Evolutionary conservation across 1,284 basidiomycete species (phyloP).

Genomic region (Ganoderma sp.): DNA sequence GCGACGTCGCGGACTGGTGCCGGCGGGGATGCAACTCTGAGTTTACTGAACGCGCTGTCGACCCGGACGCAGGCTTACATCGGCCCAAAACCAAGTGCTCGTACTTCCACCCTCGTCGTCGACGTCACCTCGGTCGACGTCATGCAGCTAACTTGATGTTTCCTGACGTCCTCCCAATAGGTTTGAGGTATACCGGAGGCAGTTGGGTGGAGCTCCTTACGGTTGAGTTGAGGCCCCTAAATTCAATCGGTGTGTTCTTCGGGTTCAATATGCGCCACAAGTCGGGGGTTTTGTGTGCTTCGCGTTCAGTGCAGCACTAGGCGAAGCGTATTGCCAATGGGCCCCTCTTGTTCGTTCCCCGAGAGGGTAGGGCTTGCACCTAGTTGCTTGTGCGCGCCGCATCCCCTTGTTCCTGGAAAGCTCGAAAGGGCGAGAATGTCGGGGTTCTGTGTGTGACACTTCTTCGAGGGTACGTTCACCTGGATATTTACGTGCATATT

Average conservation of each 20-base stretch:
- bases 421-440: neutral
- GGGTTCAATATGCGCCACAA: neutral
- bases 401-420: neutral
- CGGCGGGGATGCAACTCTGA: neutral
- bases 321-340: neutral
- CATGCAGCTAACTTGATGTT: neutral
- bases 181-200: neutral
- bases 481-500: neutral
- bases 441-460: neutral
- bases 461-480: neutral
- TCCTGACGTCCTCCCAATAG: neutral
- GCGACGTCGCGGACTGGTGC: neutral
- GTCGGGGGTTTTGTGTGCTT: neutral
- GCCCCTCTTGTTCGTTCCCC: neutral
- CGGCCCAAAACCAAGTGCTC: neutral
- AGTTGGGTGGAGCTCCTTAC: neutral
- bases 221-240: neutral
- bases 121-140: neutral
- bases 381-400: neutral
- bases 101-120: neutral
- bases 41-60: neutral
- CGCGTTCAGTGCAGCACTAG: neutral
- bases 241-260: neutral
- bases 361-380: neutral
- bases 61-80: neutral